Percentiles rank a stretch among this genome's conserved stretches.
phyloP scores from a whole-genome alignment of 495 filamentous ascomycete genomes.

The Pyrenula aspistea region DNA sequence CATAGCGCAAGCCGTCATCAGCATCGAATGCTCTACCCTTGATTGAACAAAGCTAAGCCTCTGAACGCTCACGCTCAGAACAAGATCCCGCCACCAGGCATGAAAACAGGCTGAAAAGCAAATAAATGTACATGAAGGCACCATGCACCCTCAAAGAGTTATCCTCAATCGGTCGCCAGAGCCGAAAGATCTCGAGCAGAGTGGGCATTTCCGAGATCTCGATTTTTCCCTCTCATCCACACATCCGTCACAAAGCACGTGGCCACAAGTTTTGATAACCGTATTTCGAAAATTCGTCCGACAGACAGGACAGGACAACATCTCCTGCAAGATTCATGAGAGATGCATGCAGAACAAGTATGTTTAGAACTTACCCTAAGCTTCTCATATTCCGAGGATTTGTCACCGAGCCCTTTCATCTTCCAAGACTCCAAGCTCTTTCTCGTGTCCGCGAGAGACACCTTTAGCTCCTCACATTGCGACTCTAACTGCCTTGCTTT shows the following conservation, averaged over 20 bases:
- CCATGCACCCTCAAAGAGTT: constrained; percentile 27
- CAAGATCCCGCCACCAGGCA: not conserved
- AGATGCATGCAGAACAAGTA: constrained; percentile 13
- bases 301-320: constrained; percentile 86
- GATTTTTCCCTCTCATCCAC: constrained; percentile 76
- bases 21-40: too few species aligned
- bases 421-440: constrained; percentile 75
- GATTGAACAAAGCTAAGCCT: too few species aligned
- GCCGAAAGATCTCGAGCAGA: constrained; percentile 82
- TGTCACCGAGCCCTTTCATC: constrained; percentile 64
- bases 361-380: constrained; percentile 63
- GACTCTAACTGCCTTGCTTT: constrained; percentile 60
- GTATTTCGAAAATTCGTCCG: constrained; percentile 87
- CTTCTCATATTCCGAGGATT: constrained; percentile 70
- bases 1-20: too few species aligned
- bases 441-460: constrained; percentile 58
- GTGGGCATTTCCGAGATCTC: constrained; percentile 88
- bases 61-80: not conserved
- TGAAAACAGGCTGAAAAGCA: not conserved
- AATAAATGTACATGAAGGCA: constrained; percentile 2
- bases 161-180: constrained; percentile 71
- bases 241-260: constrained; percentile 86
- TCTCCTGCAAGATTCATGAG: constrained; percentile 41
- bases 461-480: constrained; percentile 60
- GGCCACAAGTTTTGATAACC: constrained; percentile 84